Base-by-base conservation (phyloP, 495 filamentous ascomycete species). In the Aspergillus taichungensis region DNA sequence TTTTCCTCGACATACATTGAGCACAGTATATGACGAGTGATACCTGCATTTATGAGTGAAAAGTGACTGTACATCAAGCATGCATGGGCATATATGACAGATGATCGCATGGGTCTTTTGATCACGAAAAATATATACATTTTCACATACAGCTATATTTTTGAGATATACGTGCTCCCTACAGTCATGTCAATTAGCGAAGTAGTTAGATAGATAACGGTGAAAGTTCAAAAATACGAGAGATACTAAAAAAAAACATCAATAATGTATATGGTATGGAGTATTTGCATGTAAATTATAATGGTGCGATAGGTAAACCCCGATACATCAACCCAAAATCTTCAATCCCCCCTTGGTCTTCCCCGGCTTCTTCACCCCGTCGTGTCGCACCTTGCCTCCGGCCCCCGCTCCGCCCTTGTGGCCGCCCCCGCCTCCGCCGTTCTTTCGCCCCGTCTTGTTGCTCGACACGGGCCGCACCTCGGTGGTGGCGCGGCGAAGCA, bases 401-500 rank as follows among this genome's bases (percentile, higher is more conserved):
- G 52, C 50, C n/a, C 41, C 32, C 13, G 49, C 50, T 46, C 58
- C 62, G 46, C 63, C 55, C 14, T 56, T 46, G 40, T 57, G 57
- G 30, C 56, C 55, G 32, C 68, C 65, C 40, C 60, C 55, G 31
- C 60, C 60, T 34, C 60, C 66, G 37, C 66, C 66, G 8, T 63
- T 61, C 35, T 73, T 72, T 46, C 73, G 72, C 30, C 66, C 71
- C 34, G 59, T 55, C 56, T 73, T 75, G 34, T 52, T 55, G 45
- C 62, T 67, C 11, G 73, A 69, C 14, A 77, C 72, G 11, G 85
- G 80, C 52, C 84, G 85, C 57, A 97, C 83, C 67, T 97, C 90
- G 24, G 94, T 95, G 38, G 82, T 95, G 56, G 85, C 87, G 56
- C 89, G 82, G 62, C 84, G 80, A 47, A 97, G 71, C 35, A 86